phyloP scores from a whole-genome alignment of 2,329 filamentous ascomycete genomes.

The Dendryphion nanum region DNA sequence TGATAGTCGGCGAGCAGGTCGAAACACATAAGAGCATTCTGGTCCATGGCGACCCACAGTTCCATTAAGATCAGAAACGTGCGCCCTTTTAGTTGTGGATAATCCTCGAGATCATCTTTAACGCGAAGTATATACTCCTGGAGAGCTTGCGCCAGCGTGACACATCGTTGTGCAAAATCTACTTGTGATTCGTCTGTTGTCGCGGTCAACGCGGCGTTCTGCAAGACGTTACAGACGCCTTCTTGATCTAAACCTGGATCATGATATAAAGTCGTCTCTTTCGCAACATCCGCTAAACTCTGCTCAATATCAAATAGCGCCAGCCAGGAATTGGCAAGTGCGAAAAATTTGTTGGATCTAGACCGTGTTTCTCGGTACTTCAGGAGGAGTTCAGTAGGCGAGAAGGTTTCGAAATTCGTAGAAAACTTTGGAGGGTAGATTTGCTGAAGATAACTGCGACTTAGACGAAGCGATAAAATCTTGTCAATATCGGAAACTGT shows the following conservation, averaged over 20 bases:
- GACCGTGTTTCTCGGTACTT: neutral
- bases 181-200: no score
- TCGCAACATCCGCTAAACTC: neutral
- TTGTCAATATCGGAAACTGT: neutral
- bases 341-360: neutral
- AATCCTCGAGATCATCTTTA: slow-evolving; percentile 39
- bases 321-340: neutral
- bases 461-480: neutral
- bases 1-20: slow-evolving; percentile 53
- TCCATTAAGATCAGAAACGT: slow-evolving; percentile 57
- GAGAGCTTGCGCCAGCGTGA: slow-evolving; percentile 34
- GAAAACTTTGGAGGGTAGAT: neutral
- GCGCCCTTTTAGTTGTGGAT: slow-evolving; percentile 52
- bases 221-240: neutral
- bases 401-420: no score
- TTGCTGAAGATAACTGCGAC: neutral
- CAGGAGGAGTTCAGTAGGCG: no score
- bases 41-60: slow-evolving; percentile 59
- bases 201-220: no score
- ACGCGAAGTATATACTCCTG: slow-evolving; percentile 35
- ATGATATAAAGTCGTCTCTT: no score
- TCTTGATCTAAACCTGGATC: no score
- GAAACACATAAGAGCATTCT: slow-evolving; percentile 41
- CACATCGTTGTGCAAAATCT: no score
- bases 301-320: neutral